Evolutionary conservation across 129 eudicot genomes (phyloP).

Genomic region (Logfia minima): DNA sequence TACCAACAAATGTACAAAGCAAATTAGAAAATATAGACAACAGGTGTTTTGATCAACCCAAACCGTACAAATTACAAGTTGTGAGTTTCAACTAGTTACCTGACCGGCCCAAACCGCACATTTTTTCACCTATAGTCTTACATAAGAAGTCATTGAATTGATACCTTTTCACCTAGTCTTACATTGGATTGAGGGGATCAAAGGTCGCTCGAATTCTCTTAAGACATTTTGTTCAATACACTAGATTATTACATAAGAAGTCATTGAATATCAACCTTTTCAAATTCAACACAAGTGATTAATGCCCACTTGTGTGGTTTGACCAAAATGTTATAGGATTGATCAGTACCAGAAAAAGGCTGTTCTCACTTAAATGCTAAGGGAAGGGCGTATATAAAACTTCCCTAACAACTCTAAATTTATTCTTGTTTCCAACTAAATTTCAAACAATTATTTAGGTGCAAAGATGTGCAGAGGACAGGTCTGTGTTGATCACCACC

Average conservation of each 20-base stretch:
- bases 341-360: neutral
- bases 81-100: too few relatives aligned
- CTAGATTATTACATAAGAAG: too few relatives aligned
- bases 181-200: too few relatives aligned
- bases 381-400: neutral
- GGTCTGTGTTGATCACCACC: conserved; percentile 60
- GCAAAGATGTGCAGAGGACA: conserved; percentile 70
- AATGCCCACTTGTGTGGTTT: conserved; percentile 2
- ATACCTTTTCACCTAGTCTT: neutral
- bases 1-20: too few relatives aligned
- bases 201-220: too few relatives aligned
- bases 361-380: neutral
- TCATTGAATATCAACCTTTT: neutral
- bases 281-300: conserved; percentile 8
- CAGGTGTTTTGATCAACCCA: too few relatives aligned
- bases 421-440: neutral
- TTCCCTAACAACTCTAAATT: neutral
- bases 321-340: conserved; percentile 9
- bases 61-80: too few relatives aligned
- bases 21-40: too few relatives aligned
- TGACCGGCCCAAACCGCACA: too few relatives aligned
- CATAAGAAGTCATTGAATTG: neutral
- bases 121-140: too few relatives aligned
- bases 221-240: too few relatives aligned
- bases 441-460: conserved; percentile 44